These are phyloP conservation scores for Phycomyces nitens DNA, from an alignment of 192 early-diverging fungal genomes.

Conservation along the genomic window DNA sequence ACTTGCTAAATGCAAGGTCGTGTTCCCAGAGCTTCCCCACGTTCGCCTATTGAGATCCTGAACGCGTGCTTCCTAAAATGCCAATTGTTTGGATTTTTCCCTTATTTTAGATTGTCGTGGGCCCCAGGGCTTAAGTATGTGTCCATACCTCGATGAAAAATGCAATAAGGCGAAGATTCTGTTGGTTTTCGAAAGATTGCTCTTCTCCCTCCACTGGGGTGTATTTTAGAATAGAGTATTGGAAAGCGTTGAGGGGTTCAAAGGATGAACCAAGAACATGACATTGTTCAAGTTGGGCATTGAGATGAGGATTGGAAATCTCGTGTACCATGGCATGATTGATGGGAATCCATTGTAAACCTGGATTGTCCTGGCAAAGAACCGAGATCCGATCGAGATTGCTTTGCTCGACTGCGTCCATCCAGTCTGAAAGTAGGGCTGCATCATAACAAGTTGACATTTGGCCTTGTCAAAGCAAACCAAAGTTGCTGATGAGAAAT, in stretches of 20 bases:
- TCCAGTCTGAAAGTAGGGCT: conserved; percentile 14
- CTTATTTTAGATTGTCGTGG: background rate
- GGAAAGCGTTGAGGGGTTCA: conserved; percentile 13
- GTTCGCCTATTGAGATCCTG: conserved; percentile 17
- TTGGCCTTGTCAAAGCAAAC: conserved; percentile 18
- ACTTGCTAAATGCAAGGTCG: conserved; percentile 23
- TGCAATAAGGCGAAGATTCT: background rate
- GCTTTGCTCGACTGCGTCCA: background rate
- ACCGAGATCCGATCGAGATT: background rate
- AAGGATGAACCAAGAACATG: conserved; percentile 11
- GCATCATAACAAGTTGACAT: conserved; percentile 13
- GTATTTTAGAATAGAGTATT: conserved; percentile 14
- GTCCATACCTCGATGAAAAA: conserved; percentile 22
- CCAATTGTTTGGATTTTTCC: background rate
- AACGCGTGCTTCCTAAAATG: conserved; percentile 8
- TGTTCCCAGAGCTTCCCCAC: conserved; percentile 25
- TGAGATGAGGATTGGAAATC: conserved; percentile 7
- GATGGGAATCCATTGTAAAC: conserved; percentile 15
- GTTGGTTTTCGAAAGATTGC: background rate
- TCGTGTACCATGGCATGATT: conserved; percentile 6
- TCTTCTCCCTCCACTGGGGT: background rate
- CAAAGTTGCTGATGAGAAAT: background rate
- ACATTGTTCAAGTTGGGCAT: background rate
- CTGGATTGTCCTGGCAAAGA: conserved; percentile 7
- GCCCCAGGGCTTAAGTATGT: too few relatives aligned